phyloP scores from a whole-genome alignment of 352 stramenopile species.

The Globisporangium okanoganense region DNA sequence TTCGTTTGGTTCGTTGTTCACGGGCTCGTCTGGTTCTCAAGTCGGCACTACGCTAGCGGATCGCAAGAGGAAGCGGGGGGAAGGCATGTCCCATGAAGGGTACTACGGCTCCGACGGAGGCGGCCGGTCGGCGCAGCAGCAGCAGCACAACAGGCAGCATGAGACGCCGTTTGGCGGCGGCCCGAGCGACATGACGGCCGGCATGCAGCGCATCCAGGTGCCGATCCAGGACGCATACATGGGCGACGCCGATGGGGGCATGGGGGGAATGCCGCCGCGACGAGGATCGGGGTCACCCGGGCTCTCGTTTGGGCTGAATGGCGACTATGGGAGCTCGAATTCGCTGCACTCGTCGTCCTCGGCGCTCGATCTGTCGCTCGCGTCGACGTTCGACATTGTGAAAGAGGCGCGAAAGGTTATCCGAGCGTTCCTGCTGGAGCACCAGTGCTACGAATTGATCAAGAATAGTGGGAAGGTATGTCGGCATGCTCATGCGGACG shows the following conservation, averaged over 20 bases:
- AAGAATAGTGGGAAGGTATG: slow-evolving; percentile 91
- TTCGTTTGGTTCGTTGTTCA: slow-evolving; percentile 3
- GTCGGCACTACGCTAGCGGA: slow-evolving; percentile 27
- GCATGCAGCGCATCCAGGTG: slow-evolving; percentile 24
- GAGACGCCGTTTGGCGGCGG: slow-evolving; percentile 6
- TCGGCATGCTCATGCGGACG: not conserved
- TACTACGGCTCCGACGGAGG: slow-evolving; percentile 47
- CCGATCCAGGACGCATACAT: slow-evolving; percentile 36
- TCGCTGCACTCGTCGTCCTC: slow-evolving; percentile 26
- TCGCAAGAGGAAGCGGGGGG: slow-evolving; percentile 56
- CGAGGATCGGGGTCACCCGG: slow-evolving; percentile 7
- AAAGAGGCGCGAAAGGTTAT: slow-evolving; percentile 82
- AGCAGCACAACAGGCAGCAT: slow-evolving; percentile 4
- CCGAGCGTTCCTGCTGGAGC: slow-evolving; percentile 81
- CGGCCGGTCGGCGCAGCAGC: slow-evolving; percentile 15
- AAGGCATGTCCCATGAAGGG: slow-evolving; percentile 62
- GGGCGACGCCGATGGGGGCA: slow-evolving; percentile 19
- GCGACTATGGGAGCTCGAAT: slow-evolving; percentile 18
- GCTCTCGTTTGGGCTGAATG: slow-evolving; percentile 30
- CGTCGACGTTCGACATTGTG: slow-evolving; percentile 60
- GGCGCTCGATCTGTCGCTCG: slow-evolving; percentile 39
- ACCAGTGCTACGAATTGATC: slow-evolving; percentile 95
- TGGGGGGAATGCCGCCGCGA: slow-evolving; percentile 2
- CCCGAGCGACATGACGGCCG: not conserved
- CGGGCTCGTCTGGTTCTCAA: not conserved